Evolutionary conservation across 176 grass and related monocot genomes (phyloP).

Genomic region (Paspalum vaginatum): DNA sequence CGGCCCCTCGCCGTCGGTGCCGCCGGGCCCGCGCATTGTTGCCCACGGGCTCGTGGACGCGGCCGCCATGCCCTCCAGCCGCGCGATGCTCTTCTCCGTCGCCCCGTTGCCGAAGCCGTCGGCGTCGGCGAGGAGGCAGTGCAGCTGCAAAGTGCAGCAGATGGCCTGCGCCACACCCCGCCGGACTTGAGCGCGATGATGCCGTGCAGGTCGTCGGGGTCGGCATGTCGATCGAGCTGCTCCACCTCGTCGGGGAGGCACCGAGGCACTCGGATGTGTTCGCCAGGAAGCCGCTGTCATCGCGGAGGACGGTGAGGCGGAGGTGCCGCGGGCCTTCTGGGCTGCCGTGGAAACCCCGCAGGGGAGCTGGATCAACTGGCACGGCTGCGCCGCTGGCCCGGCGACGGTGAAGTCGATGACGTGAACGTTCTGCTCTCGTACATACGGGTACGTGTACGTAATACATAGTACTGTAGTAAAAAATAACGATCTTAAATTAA

Average conservation of each 20-base stretch:
- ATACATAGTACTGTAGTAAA: too few relatives aligned
- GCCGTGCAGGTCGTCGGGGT: constrained; percentile 4
- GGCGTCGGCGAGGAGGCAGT: background rate
- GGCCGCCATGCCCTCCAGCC: constrained; percentile 5
- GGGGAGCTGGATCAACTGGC: constrained; percentile 18
- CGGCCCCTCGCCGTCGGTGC: background rate
- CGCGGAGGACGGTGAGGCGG: constrained; percentile 32
- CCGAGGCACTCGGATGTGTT: background rate
- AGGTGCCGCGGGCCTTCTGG: constrained; percentile 23
- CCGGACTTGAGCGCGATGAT: constrained; percentile 11
- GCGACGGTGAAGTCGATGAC: too few relatives aligned
- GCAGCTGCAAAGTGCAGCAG: constrained; percentile 12
- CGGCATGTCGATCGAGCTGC: background rate
- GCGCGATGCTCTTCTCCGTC: background rate
- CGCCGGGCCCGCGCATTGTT: background rate
- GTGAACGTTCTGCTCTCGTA: too few relatives aligned
- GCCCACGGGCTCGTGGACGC: background rate
- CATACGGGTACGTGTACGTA: too few relatives aligned
- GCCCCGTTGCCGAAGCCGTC: background rate
- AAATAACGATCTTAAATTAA: too few relatives aligned
- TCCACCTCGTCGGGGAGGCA: background rate
- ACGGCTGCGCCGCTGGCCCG: too few relatives aligned
- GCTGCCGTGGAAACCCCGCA: constrained; percentile 15
- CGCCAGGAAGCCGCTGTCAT: background rate
- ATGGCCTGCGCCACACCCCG: constrained; percentile 31